Evolutionary conservation across 768 basidiomycete species (phyloP).

Genomic region (Boletales sp.): DNA sequence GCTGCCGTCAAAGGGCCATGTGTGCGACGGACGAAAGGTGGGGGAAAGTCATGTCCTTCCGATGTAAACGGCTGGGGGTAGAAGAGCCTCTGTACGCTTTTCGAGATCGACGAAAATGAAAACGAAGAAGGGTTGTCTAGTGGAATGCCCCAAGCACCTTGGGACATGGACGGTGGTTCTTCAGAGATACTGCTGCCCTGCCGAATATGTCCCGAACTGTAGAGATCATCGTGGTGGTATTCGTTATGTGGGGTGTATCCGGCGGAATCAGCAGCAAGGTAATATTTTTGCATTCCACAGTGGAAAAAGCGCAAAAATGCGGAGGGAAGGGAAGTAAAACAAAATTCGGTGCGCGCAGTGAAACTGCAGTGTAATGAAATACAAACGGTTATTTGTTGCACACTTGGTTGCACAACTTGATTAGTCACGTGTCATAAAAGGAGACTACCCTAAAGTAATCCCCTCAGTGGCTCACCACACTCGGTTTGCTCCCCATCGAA

Average conservation of each 20-base stretch:
- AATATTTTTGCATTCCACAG: constrained; percentile 22
- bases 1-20: constrained; percentile 14
- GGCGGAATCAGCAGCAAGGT: constrained; percentile 3
- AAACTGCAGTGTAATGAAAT: neutral
- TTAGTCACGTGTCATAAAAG: constrained; percentile 18
- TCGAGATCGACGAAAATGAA: constrained; percentile 7
- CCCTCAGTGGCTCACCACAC: neutral
- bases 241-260: constrained; percentile 17
- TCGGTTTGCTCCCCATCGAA: constrained; percentile 12
- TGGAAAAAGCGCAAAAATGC: neutral
- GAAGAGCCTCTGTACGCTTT: constrained; percentile 17
- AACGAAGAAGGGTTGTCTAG: constrained; percentile 5
- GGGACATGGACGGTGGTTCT: constrained; percentile 6
- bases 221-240: constrained; percentile 15
- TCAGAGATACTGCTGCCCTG: constrained; percentile 20
- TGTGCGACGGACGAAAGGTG: constrained; percentile 26
- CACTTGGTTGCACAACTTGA: constrained; percentile 3
- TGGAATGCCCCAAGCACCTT: constrained; percentile 4
- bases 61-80: constrained; percentile 12
- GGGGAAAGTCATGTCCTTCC: constrained; percentile 14
- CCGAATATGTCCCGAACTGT: constrained; percentile 18
- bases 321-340: too few species aligned
- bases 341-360: neutral
- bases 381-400: too few species aligned
- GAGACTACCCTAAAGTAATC: constrained; percentile 24